These are phyloP conservation scores for Crithidia sp. DNA, from an alignment of 208 protist genomes.

Conservation along the genomic window DNA sequence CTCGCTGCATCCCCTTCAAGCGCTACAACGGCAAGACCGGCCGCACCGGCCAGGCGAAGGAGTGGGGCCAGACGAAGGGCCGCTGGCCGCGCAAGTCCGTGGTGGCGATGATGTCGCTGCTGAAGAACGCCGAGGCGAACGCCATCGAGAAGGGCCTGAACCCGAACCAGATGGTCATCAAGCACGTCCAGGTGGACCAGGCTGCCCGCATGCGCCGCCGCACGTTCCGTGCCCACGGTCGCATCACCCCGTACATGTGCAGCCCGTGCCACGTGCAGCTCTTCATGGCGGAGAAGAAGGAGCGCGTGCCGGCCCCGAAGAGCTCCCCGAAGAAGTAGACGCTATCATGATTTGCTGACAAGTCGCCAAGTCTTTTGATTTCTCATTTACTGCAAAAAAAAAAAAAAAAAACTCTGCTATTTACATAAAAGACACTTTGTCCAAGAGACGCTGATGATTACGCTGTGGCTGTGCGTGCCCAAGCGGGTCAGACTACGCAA, in stretches of 20 bases:
- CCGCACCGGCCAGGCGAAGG: constrained; percentile 93
- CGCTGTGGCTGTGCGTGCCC: too few species aligned
- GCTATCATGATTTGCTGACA: constrained; percentile 13
- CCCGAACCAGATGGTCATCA: constrained; percentile 91
- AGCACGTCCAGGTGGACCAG: constrained; percentile 93
- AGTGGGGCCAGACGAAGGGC: constrained; percentile 92
- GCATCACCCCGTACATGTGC: constrained; percentile 95
- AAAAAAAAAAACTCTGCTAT: constrained; percentile 7
- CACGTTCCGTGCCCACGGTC: constrained; percentile 96
- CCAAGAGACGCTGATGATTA: too few species aligned
- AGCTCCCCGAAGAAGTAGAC: constrained; percentile 85
- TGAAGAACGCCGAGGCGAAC: constrained; percentile 94
- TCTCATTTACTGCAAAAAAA: constrained; percentile 32
- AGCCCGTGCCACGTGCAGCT: constrained; percentile 92
- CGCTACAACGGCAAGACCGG: constrained; percentile 94
- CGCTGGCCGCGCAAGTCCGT: constrained; percentile 96
- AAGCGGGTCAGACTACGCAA: too few species aligned
- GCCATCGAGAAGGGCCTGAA: constrained; percentile 91
- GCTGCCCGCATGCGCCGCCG: constrained; percentile 92
- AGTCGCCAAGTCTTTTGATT: constrained; percentile 17
- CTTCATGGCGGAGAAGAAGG: constrained; percentile 89
- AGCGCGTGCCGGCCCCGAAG: constrained; percentile 82
- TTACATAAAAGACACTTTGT: background rate
- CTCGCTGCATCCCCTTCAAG: constrained; percentile 95
- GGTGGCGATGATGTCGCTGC: constrained; percentile 84